Evolutionary conservation across 805 yeast genomes (phyloP), one percentile per base, ranked within the genome.

Genomic region (Debaryomyces prosopidis): DNA sequence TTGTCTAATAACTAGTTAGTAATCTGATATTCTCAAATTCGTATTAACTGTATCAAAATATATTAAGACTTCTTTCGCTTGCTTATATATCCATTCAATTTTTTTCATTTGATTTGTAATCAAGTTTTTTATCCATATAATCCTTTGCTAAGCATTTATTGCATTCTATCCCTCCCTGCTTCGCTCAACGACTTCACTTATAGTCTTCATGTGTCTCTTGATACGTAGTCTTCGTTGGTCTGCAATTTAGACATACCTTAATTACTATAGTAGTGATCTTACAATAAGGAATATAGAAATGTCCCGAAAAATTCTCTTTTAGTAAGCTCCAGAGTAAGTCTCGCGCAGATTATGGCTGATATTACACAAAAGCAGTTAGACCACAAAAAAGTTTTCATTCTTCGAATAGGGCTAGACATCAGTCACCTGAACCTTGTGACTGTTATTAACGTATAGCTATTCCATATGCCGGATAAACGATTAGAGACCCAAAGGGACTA

Each of bases 1-100:
- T 85, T 88, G 83, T 75, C 73, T 66, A 49, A 23, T 23, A 23
- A 23, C 39, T 28, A 40, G 68, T 63, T 62, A 62, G 68, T 63
- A 61, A 15, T 14, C 28, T 57, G 44, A 17, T 18, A n/a, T 16
- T 30, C 3, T n/a, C 20, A 18, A 40, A 40, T 23, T 20, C 14
- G 8, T n/a, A 16, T 27, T 18, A 19, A 15, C 14, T 23, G 26
- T 23, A 23, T 23, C 26, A 23, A 23, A 7, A 7, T 23, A 7
- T 23, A 17, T 5, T 6, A 35, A 4, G 38, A 18, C 12, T 19
- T 23, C 26, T 23, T 23, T 23, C 9, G 10, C 26, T 23, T 23
- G 26, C 26, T 23, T 23, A 23, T 23, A 23, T 23, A 23, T 10
- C 26, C 3, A 23, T 23, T 23, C 26, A 23, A 23, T 23, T 23